Conservation (phyloP, 441 rosid species). For the Arabidopsis lyrata region DNA sequence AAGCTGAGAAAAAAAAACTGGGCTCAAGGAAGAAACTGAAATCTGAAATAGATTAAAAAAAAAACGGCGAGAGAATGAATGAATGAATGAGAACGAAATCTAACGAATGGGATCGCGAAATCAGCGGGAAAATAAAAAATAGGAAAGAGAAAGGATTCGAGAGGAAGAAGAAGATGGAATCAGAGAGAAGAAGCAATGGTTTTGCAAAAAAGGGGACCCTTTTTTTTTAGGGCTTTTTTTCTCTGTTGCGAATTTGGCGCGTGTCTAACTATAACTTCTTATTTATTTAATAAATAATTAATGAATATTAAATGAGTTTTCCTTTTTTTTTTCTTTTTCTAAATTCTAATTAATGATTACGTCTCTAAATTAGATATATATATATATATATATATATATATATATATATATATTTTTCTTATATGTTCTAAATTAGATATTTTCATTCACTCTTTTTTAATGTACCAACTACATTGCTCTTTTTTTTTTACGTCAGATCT, state of each 20-base stretch:
- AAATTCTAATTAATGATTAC: not conserved
- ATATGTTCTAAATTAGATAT: not conserved
- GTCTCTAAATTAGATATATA: not conserved
- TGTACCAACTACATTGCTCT: not conserved
- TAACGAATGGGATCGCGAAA: slow-evolving; percentile 31
- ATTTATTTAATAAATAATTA: not conserved
- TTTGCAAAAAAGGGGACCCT: slow-evolving; percentile 4
- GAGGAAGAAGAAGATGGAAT: slow-evolving; percentile 35
- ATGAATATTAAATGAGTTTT: not conserved
- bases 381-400: too few species aligned
- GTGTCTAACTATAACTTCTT: slow-evolving; percentile 38
- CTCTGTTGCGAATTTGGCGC: slow-evolving; percentile 42
- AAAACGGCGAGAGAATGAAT: slow-evolving; percentile 17
- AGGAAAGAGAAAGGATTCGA: slow-evolving; percentile 26
- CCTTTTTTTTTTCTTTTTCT: not conserved
- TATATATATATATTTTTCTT: too few species aligned
- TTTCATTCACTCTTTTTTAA: not conserved
- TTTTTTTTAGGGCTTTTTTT: slow-evolving; percentile 10
- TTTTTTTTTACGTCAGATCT: too few species aligned
- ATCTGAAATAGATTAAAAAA: slow-evolving; percentile 25
- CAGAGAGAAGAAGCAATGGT: slow-evolving; percentile 27
- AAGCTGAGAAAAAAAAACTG: too few species aligned
- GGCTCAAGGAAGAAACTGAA: too few species aligned
- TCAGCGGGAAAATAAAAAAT: slow-evolving; percentile 2
- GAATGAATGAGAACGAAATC: slow-evolving; percentile 13